These are phyloP conservation scores for Paecilomyces niveus DNA, from an alignment of 2,329 filamentous ascomycete species.

Conservation along the genomic window DNA sequence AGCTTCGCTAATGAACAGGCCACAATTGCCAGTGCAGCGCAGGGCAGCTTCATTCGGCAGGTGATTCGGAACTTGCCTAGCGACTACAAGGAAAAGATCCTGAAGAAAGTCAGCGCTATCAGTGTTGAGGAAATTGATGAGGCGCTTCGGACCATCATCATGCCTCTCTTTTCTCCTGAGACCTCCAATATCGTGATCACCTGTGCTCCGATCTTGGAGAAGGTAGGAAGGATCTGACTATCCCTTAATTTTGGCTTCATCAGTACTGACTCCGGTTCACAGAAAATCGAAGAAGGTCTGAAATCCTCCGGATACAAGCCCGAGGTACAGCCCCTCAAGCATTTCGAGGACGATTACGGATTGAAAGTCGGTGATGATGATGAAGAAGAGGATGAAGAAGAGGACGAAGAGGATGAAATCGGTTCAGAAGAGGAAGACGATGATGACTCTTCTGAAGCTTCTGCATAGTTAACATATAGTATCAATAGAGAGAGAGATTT, in stretches of 20 bases:
- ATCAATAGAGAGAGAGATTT: not conserved
- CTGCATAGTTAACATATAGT: not conserved
- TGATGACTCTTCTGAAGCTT: slow-evolving; percentile 27
- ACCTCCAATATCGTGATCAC: slow-evolving; percentile 82
- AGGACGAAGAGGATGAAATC: slow-evolving; percentile 35
- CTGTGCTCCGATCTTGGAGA: slow-evolving; percentile 75
- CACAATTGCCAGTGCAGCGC: slow-evolving; percentile 74
- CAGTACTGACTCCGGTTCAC: slow-evolving; percentile 13
- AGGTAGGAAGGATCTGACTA: slow-evolving; percentile 51
- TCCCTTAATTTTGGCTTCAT: slow-evolving; percentile 3
- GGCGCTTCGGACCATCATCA: slow-evolving; percentile 65
- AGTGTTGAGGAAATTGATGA: slow-evolving; percentile 67
- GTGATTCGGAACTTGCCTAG: slow-evolving; percentile 69
- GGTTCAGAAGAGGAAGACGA: slow-evolving; percentile 46
- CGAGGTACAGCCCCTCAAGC: slow-evolving; percentile 62
- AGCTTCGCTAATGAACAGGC: slow-evolving; percentile 80
- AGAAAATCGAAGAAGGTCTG: slow-evolving; percentile 73
- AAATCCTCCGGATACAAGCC: slow-evolving; percentile 70
- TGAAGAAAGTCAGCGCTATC: slow-evolving; percentile 70
- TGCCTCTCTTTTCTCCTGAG: slow-evolving; percentile 72
- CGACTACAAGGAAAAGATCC: slow-evolving; percentile 69
- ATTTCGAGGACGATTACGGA: slow-evolving; percentile 88
- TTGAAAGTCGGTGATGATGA: slow-evolving; percentile 57
- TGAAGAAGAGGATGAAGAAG: slow-evolving; percentile 50
- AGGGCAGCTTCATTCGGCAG: slow-evolving; percentile 73